phyloP scores from a whole-genome alignment of 306 rosid species.

The Inga laurina region DNA sequence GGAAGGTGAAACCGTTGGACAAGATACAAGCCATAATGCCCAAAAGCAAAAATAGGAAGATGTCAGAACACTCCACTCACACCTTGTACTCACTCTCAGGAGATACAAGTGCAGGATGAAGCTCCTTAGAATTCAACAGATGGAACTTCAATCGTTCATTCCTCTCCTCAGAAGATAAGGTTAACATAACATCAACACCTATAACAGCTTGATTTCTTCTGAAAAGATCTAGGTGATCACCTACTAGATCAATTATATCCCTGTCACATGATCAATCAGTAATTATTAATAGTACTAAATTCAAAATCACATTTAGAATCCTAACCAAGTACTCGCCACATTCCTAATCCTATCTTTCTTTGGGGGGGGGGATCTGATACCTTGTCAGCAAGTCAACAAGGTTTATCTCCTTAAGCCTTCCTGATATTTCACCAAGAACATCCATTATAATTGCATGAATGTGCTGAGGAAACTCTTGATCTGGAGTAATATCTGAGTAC shows the following conservation, averaged over 20 bases:
- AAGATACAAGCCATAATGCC: slow-evolving; percentile 35
- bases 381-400: slow-evolving; percentile 91
- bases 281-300: slow-evolving; percentile 2
- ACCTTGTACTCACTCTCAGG: slow-evolving; percentile 99
- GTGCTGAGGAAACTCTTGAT: slow-evolving; percentile 81
- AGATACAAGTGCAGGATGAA: slow-evolving; percentile 94
- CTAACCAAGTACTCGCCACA: slow-evolving; percentile 25
- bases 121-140: slow-evolving; percentile 88
- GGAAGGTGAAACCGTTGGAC: slow-evolving; percentile 38
- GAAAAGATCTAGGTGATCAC: slow-evolving; percentile 90
- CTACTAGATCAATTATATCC: slow-evolving; percentile 85
- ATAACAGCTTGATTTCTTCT: slow-evolving; percentile 95
- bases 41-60: slow-evolving; percentile 28
- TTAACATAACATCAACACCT: slow-evolving; percentile 92
- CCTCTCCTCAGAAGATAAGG: slow-evolving; percentile 90
- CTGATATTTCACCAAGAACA: slow-evolving; percentile 83
- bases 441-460: slow-evolving; percentile 83
- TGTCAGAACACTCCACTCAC: slow-evolving; percentile 81
- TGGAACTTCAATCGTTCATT: slow-evolving; percentile 91
- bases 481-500: slow-evolving; percentile 85
- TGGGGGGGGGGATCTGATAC: slow-evolving; percentile 41
- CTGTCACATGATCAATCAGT: slow-evolving; percentile 48
- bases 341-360: slow-evolving; percentile 4
- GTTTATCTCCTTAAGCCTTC: slow-evolving; percentile 83
- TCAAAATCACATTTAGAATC: slow-evolving; percentile 8